Evolutionary conservation across 2,329 filamentous ascomycete species (phyloP), one percentile per base, ranked within the genome.

Genomic region (Karstenula rhodostoma): DNA sequence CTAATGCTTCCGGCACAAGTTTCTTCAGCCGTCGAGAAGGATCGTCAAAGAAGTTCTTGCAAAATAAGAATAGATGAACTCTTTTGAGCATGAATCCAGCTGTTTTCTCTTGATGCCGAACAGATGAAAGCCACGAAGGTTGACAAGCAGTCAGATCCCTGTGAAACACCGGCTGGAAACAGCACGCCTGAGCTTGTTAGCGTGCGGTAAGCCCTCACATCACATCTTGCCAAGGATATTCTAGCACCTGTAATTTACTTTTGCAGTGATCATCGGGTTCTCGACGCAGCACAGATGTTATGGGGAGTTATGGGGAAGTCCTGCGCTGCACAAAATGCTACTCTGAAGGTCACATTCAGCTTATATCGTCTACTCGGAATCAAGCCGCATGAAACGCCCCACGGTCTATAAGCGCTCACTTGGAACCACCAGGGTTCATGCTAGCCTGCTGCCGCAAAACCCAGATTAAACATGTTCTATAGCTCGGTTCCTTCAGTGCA

Each of bases 391-490:
- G 40, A 44, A 62, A 60, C 47, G 62, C 62, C 63, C 70, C 65
- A 68, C 65, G 60, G 23, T 25, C 29, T 48, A 60, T 48, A 58
- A 47, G 40, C 35, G 57, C 65, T 65, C 62, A 66, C 65, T 66
- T 65, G 51, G 60, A 69, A 64, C 66, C 54, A 47, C 43, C 63
- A 62, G 58, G 68, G 63, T 67, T 65, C 50, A 59, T 63, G 67
- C 69, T 59, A 59, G 64, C 57, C 52, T 59, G 60, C 44, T 59
- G 35, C 43, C 63, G 55, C 65, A 61, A 65, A 69, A 63, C 64
- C 69, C 62, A 71, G 65, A 66, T 62, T 67, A 62, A 67, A 61
- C 59, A 63, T 71, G 67, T 66, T 67, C 62, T 67, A 52, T 46
- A 10, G 50, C 51, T 54, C 49, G 60, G 55, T 67, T 70, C 68